Evolutionary conservation across 495 filamentous ascomycete genomes (phyloP).

Genomic region (Neurospora sp.): DNA sequence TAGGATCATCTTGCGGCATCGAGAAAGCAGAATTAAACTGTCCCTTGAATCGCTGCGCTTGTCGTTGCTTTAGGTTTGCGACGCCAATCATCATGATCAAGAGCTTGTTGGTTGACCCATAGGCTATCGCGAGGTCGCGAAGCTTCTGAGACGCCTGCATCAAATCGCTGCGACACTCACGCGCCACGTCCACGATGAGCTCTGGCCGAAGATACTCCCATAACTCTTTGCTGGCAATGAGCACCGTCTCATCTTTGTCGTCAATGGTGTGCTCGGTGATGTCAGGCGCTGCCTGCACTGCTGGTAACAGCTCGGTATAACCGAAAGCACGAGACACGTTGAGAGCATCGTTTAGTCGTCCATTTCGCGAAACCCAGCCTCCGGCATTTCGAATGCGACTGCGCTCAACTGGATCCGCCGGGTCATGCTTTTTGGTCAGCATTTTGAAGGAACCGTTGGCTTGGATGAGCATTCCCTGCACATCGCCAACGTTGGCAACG

Average conservation of each 20-base stretch:
- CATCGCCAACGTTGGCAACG: conserved; percentile 91
- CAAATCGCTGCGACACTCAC: conserved; percentile 70
- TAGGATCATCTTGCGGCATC: conserved; percentile 55
- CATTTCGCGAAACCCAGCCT: conserved; percentile 88
- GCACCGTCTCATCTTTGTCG: conserved; percentile 87
- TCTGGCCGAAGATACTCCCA: conserved; percentile 90
- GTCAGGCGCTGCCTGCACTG: conserved; percentile 83
- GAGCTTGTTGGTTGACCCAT: conserved; percentile 84
- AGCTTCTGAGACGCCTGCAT: conserved; percentile 97
- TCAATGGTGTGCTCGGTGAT: conserved; percentile 68
- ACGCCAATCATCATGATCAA: conserved; percentile 98
- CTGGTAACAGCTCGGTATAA: conserved; percentile 83
- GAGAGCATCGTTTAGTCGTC: conserved; percentile 83
- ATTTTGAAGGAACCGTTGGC: conserved; percentile 70
- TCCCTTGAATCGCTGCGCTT: conserved; percentile 54
- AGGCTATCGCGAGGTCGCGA: conserved; percentile 89
- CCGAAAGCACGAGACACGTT: conserved; percentile 92
- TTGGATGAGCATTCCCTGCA: conserved; percentile 85
- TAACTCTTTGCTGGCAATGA: conserved; percentile 83
- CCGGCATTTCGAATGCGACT: conserved; percentile 88
- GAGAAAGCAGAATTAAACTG: conserved; percentile 72
- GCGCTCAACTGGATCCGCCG: conserved; percentile 71
- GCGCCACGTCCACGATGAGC: conserved; percentile 81
- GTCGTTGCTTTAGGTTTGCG: conserved; percentile 72
- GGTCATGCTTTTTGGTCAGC: conserved; percentile 85